Conservation (phyloP, 352 stramenopile species). For the Thraustochytrium sp. region DNA sequence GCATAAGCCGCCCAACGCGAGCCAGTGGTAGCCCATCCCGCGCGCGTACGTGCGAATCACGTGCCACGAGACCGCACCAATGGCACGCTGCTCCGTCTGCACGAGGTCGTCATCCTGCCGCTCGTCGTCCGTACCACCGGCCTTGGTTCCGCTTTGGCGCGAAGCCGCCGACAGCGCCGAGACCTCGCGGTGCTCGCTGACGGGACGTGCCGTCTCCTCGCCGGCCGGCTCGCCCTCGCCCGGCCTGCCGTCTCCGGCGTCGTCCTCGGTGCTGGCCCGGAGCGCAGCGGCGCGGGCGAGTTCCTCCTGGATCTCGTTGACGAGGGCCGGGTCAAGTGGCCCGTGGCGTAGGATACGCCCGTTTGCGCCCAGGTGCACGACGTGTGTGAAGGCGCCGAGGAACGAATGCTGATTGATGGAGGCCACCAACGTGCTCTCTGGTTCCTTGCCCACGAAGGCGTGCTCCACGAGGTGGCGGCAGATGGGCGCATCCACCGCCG, state of each 20-base stretch:
- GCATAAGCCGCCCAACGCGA: background rate
- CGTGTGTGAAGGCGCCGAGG: slow-evolving; percentile 11
- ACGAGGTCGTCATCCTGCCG: background rate
- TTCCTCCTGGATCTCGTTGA: background rate
- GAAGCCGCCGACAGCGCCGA: background rate
- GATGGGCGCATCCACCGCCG: slow-evolving; percentile 54
- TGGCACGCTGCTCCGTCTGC: background rate
- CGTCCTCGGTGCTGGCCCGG: background rate
- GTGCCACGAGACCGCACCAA: background rate
- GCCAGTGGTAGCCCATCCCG: slow-evolving; percentile 37
- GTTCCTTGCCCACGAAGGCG: background rate
- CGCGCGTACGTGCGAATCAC: slow-evolving; percentile 37
- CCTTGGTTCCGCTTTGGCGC: background rate
- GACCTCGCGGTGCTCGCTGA: background rate
- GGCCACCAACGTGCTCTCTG: background rate
- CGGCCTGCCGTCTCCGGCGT: background rate
- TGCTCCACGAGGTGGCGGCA: slow-evolving; percentile 35
- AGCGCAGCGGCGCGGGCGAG: background rate
- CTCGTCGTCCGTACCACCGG: background rate
- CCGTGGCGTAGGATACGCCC: background rate
- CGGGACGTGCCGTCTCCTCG: background rate
- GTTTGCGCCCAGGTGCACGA: slow-evolving; percentile 5
- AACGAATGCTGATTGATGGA: slow-evolving; percentile 35
- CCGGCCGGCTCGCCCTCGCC: background rate
- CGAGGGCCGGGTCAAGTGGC: background rate